Percentiles rank a stretch among this genome's conserved stretches.
Evolutionary conservation across 2,329 filamentous ascomycete species (phyloP).

Genomic region (Botryotinia narcissicola): DNA sequence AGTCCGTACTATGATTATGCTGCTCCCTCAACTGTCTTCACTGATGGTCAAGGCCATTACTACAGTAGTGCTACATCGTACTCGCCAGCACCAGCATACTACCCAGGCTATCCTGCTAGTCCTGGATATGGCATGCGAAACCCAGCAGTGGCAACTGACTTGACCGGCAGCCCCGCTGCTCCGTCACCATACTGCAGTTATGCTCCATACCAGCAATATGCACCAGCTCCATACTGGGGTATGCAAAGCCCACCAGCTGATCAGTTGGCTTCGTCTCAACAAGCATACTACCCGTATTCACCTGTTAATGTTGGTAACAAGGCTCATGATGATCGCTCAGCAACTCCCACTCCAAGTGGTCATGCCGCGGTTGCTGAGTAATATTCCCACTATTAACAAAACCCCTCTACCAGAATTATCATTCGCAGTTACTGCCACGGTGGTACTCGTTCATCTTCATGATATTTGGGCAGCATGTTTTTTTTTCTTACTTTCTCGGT

Average conservation of each 20-base stretch:
- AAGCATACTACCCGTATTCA: slow-evolving; percentile 22
- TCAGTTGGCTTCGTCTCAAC: slow-evolving; percentile 16
- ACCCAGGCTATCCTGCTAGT: slow-evolving; percentile 26
- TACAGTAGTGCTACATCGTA: slow-evolving; percentile 22
- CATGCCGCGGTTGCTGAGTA: slow-evolving; percentile 24
- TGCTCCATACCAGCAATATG: slow-evolving; percentile 25
- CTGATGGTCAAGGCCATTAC: slow-evolving; percentile 29
- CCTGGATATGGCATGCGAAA: slow-evolving; percentile 22
- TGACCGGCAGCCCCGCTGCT: slow-evolving; percentile 24
- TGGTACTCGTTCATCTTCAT: not conserved
- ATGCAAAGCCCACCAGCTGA: slow-evolving; percentile 21
- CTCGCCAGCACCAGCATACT: slow-evolving; percentile 24
- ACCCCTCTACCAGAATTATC: not conserved
- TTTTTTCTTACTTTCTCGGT: not conserved
- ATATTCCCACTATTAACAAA: slow-evolving; percentile 25
- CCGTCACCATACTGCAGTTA: slow-evolving; percentile 24
- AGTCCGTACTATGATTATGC: slow-evolving; percentile 23
- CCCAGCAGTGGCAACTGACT: slow-evolving; percentile 11
- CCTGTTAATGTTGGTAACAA: slow-evolving; percentile 15
- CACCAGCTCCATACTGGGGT: slow-evolving; percentile 23
- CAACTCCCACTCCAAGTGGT: slow-evolving; percentile 32
- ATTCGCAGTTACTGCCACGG: not conserved
- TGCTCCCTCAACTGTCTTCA: slow-evolving; percentile 20
- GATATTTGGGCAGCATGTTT: not conserved
- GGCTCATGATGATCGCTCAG: slow-evolving; percentile 30